phyloP scores from a whole-genome alignment of 495 filamentous ascomycete genomes.

The Penicillium bovifimosum region DNA sequence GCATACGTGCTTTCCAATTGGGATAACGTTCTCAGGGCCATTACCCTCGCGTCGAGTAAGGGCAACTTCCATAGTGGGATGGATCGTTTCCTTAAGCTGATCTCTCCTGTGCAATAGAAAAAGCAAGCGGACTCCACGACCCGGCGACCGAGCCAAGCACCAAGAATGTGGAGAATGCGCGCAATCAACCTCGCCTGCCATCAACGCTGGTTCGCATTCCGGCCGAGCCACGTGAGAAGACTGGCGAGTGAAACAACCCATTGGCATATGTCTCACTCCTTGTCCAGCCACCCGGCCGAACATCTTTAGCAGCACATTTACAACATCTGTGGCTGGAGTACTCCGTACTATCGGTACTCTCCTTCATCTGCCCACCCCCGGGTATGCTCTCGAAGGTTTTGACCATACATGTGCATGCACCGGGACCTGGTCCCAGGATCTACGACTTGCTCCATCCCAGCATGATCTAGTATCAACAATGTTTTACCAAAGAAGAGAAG shows the following conservation, averaged over 20 bases:
- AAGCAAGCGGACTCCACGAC: conserved; percentile 21
- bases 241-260: conserved; percentile 13
- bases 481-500: not conserved
- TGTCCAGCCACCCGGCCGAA: not conserved
- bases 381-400: too few species aligned
- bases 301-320: not conserved
- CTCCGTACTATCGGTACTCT: not conserved
- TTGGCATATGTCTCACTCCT: not conserved
- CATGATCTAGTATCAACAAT: not conserved
- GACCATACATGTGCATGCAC: not conserved
- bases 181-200: conserved; percentile 21
- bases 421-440: not conserved
- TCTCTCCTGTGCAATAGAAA: conserved; percentile 9
- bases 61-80: conserved; percentile 12
- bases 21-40: conserved; percentile 90
- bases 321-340: not conserved
- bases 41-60: conserved; percentile 93
- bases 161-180: conserved; percentile 5
- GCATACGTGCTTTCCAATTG: conserved; percentile 90
- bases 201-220: conserved; percentile 42
- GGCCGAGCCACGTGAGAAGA: conserved; percentile 21
- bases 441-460: not conserved
- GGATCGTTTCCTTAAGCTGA: not conserved
- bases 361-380: not conserved
- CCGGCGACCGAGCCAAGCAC: conserved; percentile 5